Evolutionary conservation across 2,329 filamentous ascomycete genomes (phyloP), one percentile per base, ranked within the genome.

Genomic region (Aspergillus carbonarius): DNA sequence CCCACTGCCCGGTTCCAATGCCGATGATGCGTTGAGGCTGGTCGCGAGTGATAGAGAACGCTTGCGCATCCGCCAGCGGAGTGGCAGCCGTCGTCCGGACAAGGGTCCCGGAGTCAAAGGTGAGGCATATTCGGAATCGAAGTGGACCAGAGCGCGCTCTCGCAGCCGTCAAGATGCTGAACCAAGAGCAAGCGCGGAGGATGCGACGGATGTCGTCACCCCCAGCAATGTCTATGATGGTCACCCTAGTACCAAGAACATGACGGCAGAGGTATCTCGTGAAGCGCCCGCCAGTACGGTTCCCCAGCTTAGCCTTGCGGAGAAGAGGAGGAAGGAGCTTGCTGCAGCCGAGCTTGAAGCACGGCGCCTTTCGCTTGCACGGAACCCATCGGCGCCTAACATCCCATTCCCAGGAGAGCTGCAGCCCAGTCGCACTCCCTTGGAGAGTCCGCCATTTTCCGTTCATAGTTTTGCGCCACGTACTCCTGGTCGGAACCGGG

Each of bases 271-370:
- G 32, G 66, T 73, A 5, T 55, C 61, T 46, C 67, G 65, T 8
- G 68, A 69, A 7, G 34, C 61, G 8, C 61, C 63, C 6, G 67
- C 62, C 12, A 63, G 61, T 9, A 57, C 66, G 12, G 23, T 23
- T 23, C 66, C 65, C 15, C 61, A 68, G 3, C 58, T 67, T 27
- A 68, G 63, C 83, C 66, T 87, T 81, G 82, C 85, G 34, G 87
- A 90, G 60, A 80, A 85, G 48, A 84, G 85, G 49, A 89, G 88
- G 75, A 91, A 88, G 75, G 89, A 92, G 64, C 80, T 87, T 50
- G 90, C 90, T 9, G 92, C 92, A 7, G 87, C 89, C 49, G 93
- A 97, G 74, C 84, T 98, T 0, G 93, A 97, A 74, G 91, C 95
- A 68, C 87, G 93, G 27, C 88, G 93, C 58, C 86, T 90, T 70